A percentile compares a stretch with the other conserved stretches of the same genome.
These are phyloP conservation scores for Filosporella fistucella DNA, from an alignment of 495 filamentous ascomycete genomes.

Conservation along the genomic window DNA sequence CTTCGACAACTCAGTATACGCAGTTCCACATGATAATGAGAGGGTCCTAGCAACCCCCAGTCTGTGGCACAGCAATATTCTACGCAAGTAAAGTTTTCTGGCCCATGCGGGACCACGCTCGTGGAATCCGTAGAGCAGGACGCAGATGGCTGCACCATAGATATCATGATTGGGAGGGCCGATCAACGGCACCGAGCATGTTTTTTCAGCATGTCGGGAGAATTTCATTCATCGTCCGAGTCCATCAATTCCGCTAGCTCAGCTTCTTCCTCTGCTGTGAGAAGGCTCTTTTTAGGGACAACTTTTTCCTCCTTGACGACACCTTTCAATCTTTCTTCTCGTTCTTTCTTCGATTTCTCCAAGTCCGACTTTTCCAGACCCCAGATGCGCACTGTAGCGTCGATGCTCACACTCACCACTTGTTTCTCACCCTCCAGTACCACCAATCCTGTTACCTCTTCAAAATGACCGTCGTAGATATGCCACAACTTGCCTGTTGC, in stretches of 20 bases:
- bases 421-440: constrained; percentile 49
- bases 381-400: constrained; percentile 85
- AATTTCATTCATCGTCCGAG: constrained; percentile 20
- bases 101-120: too few relatives aligned
- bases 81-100: too few relatives aligned
- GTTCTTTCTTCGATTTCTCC: constrained; percentile 45
- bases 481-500: constrained; percentile 69
- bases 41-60: too few relatives aligned
- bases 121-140: too few relatives aligned
- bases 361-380: constrained; percentile 61
- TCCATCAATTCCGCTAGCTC: constrained; percentile 88
- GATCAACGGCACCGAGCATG: too few relatives aligned
- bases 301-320: constrained; percentile 25
- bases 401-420: constrained; percentile 79
- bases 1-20: too few relatives aligned
- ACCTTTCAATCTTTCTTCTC: constrained; percentile 36
- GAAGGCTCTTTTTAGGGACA: constrained; percentile 28
- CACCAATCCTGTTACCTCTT: constrained; percentile 81
- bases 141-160: too few relatives aligned
- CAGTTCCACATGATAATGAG: too few relatives aligned
- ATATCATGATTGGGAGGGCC: too few relatives aligned
- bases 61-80: too few relatives aligned
- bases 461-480: constrained; percentile 79
- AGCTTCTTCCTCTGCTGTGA: constrained; percentile 75
- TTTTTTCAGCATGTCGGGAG: too few relatives aligned